Conservation (phyloP, 257 asterid genomes). For the Ocimum tenuiflorum region DNA sequence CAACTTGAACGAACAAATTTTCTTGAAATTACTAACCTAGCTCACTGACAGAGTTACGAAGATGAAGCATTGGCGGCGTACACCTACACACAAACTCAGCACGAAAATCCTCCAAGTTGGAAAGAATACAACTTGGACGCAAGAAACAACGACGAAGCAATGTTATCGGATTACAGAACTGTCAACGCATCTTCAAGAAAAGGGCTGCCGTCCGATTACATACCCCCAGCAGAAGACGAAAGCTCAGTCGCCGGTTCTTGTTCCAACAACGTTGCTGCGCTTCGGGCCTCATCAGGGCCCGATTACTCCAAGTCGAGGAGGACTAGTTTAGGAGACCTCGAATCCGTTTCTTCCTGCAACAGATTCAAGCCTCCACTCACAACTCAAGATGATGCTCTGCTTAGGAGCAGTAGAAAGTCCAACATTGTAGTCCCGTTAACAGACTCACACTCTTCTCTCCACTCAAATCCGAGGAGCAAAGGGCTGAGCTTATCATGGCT, state of each 20-base stretch:
- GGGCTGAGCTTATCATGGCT: constrained; percentile 63
- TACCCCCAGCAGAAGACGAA: constrained; percentile 20
- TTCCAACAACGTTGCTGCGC: not conserved
- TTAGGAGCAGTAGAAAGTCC: constrained; percentile 42
- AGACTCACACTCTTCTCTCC: constrained; percentile 62
- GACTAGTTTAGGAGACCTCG: constrained; percentile 58
- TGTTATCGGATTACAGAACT: constrained; percentile 42
- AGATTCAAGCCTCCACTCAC: constrained; percentile 52
- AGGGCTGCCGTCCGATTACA: constrained; percentile 17
- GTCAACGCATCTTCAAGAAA: constrained; percentile 39
- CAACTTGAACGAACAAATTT: too few relatives aligned
- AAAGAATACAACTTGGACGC: constrained; percentile 37
- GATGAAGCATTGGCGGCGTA: constrained; percentile 66
- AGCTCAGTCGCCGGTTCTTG: constrained; percentile 7
- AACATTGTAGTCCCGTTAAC: constrained; percentile 60
- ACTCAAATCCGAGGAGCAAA: constrained; percentile 41
- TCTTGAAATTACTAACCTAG: not conserved
- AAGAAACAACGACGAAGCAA: constrained; percentile 28
- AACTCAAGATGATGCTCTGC: constrained; percentile 27
- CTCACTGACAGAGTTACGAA: constrained; percentile 56
- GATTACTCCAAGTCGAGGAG: constrained; percentile 46
- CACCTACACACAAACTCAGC: constrained; percentile 43
- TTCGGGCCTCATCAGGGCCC: constrained; percentile 15
- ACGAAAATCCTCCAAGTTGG: constrained; percentile 51
- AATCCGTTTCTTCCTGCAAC: constrained; percentile 59